phyloP scores from a whole-genome alignment of 1,139 yeast genomes.

The Candida neerlandica region DNA sequence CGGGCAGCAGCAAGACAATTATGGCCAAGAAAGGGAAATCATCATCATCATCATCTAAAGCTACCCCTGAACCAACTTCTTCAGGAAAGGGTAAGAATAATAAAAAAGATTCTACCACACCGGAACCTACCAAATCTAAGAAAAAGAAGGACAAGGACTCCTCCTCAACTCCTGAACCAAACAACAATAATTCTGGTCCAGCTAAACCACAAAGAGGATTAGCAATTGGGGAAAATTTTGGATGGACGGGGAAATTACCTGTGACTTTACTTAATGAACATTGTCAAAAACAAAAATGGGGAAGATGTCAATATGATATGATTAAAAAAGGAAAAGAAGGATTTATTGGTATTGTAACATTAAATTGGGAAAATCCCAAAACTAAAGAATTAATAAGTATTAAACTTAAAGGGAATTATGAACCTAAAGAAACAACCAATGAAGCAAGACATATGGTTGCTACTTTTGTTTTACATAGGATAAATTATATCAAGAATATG shows the following conservation, averaged over 20 bases:
- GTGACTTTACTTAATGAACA: conserved; percentile 83
- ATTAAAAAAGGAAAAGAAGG: conserved; percentile 49
- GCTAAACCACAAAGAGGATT: conserved; percentile 43
- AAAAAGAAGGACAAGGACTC: conserved; percentile 11
- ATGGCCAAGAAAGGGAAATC: conserved; percentile 2
- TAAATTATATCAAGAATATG: conserved; percentile 78
- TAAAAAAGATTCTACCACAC: background rate
- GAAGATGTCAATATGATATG: conserved; percentile 78
- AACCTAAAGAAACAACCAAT: conserved; percentile 75
- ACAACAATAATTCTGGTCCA: conserved; percentile 16
- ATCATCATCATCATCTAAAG: background rate
- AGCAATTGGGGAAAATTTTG: conserved; percentile 51
- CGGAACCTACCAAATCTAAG: conserved; percentile 9
- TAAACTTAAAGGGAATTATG: conserved; percentile 64
- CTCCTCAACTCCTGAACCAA: background rate
- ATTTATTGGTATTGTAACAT: conserved; percentile 57
- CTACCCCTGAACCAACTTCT: conserved; percentile 1
- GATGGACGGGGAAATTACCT: conserved; percentile 95
- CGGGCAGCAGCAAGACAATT: no score
- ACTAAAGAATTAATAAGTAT: conserved; percentile 67
- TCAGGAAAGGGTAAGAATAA: background rate
- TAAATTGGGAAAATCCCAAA: conserved; percentile 80
- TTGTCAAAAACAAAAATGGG: conserved; percentile 91
- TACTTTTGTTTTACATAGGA: conserved; percentile 78
- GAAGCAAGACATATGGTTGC: conserved; percentile 94